Conservation (phyloP, 2,329 filamentous ascomycete genomes). For the Apiospora aurea region DNA sequence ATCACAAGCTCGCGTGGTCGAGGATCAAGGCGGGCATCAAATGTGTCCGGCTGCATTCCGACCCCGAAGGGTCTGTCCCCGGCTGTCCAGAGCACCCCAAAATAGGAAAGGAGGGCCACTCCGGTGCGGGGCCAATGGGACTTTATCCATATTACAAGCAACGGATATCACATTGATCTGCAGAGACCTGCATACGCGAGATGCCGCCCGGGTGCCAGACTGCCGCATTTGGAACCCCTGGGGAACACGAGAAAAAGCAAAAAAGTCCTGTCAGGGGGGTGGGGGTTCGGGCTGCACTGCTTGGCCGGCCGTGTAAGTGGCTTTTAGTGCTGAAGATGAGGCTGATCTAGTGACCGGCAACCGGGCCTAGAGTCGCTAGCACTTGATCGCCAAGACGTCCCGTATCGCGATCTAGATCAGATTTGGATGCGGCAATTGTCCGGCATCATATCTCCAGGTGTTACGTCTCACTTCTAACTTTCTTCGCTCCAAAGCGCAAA, state of each 20-base stretch:
- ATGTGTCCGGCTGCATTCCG: not conserved
- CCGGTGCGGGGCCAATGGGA: not conserved
- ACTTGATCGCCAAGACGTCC: not conserved
- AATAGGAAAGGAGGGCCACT: not conserved
- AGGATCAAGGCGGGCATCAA: not conserved
- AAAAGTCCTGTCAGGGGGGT: not conserved
- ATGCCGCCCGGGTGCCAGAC: not conserved
- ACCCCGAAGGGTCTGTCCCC: not conserved
- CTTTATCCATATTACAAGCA: not conserved
- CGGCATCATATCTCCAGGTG: not conserved
- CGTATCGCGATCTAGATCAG: not conserved
- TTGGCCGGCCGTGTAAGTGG: not conserved
- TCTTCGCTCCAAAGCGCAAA: not conserved
- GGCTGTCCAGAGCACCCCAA: not conserved
- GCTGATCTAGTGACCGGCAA: not conserved
- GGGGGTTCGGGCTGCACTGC: not conserved
- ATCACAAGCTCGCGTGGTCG: not conserved
- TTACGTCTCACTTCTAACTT: not conserved
- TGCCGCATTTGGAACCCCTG: not conserved
- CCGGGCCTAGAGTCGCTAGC: not conserved
- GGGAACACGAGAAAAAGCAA: not conserved
- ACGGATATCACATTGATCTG: not conserved
- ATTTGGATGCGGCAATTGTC: not conserved
- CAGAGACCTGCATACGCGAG: not conserved
- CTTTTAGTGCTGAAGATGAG: not conserved